Percentiles rank a stretch among this genome's conserved stretches.
Conservation (phyloP, 2,329 filamentous ascomycete species). For the Monosporascus sp. region DNA sequence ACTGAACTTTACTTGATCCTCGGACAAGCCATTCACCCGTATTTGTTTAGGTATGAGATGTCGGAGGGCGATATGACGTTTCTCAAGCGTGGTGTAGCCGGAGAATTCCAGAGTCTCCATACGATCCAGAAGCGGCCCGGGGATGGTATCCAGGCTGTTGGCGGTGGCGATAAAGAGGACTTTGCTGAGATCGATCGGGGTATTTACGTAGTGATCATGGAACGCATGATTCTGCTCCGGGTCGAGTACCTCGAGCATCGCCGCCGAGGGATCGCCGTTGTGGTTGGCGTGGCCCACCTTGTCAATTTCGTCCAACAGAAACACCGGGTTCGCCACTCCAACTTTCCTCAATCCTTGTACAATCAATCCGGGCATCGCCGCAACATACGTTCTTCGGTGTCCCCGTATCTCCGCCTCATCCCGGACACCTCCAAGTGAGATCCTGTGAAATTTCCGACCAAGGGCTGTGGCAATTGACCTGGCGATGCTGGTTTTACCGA, state of each 20-base stretch:
- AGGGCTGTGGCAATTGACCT: constrained; percentile 89
- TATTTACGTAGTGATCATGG: constrained; percentile 92
- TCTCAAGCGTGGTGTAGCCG: constrained; percentile 95
- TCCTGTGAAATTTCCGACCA: constrained; percentile 92
- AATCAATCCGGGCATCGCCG: constrained; percentile 95
- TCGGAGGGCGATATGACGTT: constrained; percentile 86
- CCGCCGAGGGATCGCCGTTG: constrained; percentile 92
- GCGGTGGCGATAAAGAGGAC: constrained; percentile 97
- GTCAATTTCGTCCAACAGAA: constrained; percentile 96
- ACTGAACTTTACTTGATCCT: constrained; percentile 70
- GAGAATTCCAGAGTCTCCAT: constrained; percentile 95
- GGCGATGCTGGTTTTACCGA: constrained; percentile 92
- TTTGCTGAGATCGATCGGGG: constrained; percentile 92
- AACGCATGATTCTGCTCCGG: constrained; percentile 96
- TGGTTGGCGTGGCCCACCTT: constrained; percentile 89
- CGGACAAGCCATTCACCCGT: constrained; percentile 75
- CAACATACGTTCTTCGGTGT: constrained; percentile 92
- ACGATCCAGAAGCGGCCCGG: constrained; percentile 85
- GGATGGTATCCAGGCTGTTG: constrained; percentile 91
- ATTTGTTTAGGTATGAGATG: constrained; percentile 98
- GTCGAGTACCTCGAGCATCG: constrained; percentile 96
- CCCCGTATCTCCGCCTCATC: constrained; percentile 97
- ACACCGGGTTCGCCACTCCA: constrained; percentile 90
- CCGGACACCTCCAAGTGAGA: constrained; percentile 90
- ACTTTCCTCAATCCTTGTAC: constrained; percentile 94